Conservation (phyloP, 2,329 filamentous ascomycete species). For the Cylindrodendrum hubeiense region DNA sequence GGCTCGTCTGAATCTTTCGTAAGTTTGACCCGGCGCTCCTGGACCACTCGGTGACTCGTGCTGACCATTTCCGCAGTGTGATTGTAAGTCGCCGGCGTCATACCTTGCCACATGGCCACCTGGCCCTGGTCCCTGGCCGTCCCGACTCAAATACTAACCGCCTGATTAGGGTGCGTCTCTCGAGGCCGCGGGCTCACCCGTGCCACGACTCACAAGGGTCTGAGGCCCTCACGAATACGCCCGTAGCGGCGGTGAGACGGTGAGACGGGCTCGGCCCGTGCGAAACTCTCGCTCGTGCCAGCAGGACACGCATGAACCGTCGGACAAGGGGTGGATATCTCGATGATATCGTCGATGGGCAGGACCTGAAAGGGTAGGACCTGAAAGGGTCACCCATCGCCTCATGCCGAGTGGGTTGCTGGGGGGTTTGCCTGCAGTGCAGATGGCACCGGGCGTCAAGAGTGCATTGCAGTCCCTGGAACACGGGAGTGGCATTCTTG, state of each 20-base stretch:
- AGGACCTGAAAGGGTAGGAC: background rate
- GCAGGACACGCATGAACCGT: slow-evolving; percentile 2
- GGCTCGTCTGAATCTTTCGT: slow-evolving; percentile 77
- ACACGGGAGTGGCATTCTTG: slow-evolving; percentile 13
- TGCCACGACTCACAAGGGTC: slow-evolving; percentile 29
- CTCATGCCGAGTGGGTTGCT: slow-evolving; percentile 9
- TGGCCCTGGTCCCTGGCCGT: background rate
- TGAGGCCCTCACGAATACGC: background rate
- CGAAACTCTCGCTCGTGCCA: background rate
- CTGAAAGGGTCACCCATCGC: slow-evolving; percentile 17
- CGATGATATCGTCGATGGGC: slow-evolving; percentile 1
- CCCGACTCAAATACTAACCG: slow-evolving; percentile 27
- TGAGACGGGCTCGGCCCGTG: background rate
- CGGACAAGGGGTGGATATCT: slow-evolving; percentile 16
- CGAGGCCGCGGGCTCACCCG: slow-evolving; percentile 50
- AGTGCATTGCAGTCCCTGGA: slow-evolving; percentile 21
- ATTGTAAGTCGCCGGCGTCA: slow-evolving; percentile 53
- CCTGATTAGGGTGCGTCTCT: slow-evolving; percentile 48
- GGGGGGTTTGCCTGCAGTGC: slow-evolving; percentile 1
- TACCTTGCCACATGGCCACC: background rate
- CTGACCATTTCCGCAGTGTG: slow-evolving; percentile 56
- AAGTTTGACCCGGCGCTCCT: slow-evolving; percentile 43
- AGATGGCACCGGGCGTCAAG: background rate
- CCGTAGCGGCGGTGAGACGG: slow-evolving; percentile 2
- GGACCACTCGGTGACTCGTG: slow-evolving; percentile 6